Conservation (phyloP, 2,329 filamentous ascomycete genomes). For the Fusarium sp. region DNA sequence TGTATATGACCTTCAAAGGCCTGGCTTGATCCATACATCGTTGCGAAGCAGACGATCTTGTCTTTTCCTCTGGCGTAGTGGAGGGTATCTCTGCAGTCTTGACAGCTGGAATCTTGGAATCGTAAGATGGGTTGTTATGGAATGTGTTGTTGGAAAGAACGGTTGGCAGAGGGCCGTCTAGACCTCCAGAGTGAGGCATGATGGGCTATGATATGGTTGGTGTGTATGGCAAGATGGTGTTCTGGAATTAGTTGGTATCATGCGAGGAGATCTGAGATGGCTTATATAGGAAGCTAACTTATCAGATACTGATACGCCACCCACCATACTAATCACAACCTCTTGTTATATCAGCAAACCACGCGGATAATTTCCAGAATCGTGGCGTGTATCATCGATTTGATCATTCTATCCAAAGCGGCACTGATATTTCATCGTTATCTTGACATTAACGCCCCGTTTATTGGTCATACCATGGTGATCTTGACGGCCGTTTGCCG, state of each 20-base stretch:
- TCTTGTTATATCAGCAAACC: background rate
- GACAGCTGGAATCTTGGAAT: background rate
- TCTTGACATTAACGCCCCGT: background rate
- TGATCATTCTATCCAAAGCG: background rate
- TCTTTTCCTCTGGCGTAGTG: background rate
- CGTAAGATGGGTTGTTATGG: rapidly evolving
- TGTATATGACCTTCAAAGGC: constrained; percentile 15
- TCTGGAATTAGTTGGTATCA: background rate
- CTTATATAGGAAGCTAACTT: background rate
- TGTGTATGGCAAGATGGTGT: background rate
- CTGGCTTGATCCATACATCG: constrained; percentile 8
- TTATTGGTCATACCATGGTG: background rate
- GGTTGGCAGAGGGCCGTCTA: background rate
- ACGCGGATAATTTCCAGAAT: background rate
- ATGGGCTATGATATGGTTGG: background rate
- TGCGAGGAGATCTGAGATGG: background rate
- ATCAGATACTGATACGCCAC: background rate
- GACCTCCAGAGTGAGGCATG: constrained; percentile 1
- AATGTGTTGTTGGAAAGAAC: background rate
- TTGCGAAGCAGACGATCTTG: background rate
- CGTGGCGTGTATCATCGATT: rapidly evolving
- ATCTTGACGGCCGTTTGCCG: background rate
- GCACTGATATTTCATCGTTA: background rate
- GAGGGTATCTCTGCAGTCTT: background rate
- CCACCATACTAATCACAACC: background rate